A percentile compares a stretch with the other conserved stretches of the same genome.
Evolutionary conservation across 306 rosid genomes (phyloP).

Genomic region (Dryas alaskensis): DNA sequence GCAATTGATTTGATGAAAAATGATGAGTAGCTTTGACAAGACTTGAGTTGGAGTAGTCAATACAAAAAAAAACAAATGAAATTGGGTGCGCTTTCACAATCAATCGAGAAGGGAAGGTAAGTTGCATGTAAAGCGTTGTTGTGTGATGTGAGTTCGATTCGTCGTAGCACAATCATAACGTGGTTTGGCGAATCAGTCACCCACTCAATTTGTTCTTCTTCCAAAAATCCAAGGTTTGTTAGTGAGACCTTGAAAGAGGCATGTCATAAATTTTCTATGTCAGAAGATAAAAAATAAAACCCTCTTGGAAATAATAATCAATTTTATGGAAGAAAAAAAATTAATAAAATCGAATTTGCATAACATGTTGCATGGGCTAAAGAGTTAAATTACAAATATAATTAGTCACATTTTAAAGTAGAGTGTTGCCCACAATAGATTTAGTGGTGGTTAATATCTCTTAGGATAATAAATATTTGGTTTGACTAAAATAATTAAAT

Average conservation of each 20-base stretch:
- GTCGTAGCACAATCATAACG: not conserved
- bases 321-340: too few relatives aligned
- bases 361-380: too few relatives aligned
- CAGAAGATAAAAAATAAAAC: too few relatives aligned
- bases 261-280: too few relatives aligned
- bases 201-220: not conserved
- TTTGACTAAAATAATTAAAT: too few relatives aligned
- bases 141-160: slow-evolving; percentile 24
- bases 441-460: too few relatives aligned
- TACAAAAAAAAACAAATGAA: slow-evolving; percentile 12
- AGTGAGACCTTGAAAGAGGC: not conserved
- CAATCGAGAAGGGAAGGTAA: not conserved
- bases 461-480: too few relatives aligned
- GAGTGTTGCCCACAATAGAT: too few relatives aligned
- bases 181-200: not conserved
- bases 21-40: not conserved
- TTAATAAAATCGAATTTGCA: too few relatives aligned
- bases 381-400: too few relatives aligned
- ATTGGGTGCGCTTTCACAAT: slow-evolving; percentile 43
- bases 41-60: slow-evolving; percentile 8
- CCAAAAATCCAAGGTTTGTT: not conserved
- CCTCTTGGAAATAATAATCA: too few relatives aligned
- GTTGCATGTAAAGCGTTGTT: not conserved
- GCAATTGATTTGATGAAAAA: not conserved
- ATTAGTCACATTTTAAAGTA: too few relatives aligned